Evolutionary conservation across 2,329 filamentous ascomycete genomes (phyloP).

Genomic region (Herpomyces periplanetae): DNA sequence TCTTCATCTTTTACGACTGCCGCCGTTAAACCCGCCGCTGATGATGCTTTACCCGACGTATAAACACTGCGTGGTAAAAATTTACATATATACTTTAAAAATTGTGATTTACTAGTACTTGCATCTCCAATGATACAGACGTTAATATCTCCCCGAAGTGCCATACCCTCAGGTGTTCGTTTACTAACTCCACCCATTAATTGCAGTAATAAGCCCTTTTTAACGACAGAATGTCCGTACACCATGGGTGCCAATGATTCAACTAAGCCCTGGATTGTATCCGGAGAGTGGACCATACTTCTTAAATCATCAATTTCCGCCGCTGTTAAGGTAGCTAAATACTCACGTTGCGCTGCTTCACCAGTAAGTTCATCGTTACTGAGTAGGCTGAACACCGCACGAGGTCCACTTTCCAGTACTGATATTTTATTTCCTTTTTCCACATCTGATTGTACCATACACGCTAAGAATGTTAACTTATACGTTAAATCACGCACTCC

Average conservation of each 20-base stretch:
- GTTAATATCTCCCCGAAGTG: conserved; percentile 83
- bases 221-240: conserved; percentile 84
- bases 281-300: conserved; percentile 68
- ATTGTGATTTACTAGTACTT: conserved; percentile 86
- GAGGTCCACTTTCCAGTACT: conserved; percentile 27
- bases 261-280: conserved; percentile 70
- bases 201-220: conserved; percentile 76
- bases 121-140: conserved; percentile 94
- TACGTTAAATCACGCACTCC: conserved; percentile 87
- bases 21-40: conserved; percentile 78
- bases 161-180: conserved; percentile 65
- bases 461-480: conserved; percentile 73
- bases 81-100: conserved; percentile 76
- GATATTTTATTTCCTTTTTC: conserved; percentile 39
- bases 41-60: conserved; percentile 87
- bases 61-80: conserved; percentile 90
- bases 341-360: conserved; percentile 55
- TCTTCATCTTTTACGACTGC: conserved; percentile 94
- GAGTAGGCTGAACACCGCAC: too few relatives aligned
- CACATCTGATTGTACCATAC: conserved; percentile 71
- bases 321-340: conserved; percentile 45
- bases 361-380: conserved; percentile 28
- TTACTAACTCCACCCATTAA: conserved; percentile 88
- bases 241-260: conserved; percentile 87
- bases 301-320: conserved; percentile 69